Percentiles rank a stretch among this genome's conserved stretches.
Conservation (phyloP, 1,284 basidiomycete genomes). For the Melanopsichium pennsylvanicum region DNA sequence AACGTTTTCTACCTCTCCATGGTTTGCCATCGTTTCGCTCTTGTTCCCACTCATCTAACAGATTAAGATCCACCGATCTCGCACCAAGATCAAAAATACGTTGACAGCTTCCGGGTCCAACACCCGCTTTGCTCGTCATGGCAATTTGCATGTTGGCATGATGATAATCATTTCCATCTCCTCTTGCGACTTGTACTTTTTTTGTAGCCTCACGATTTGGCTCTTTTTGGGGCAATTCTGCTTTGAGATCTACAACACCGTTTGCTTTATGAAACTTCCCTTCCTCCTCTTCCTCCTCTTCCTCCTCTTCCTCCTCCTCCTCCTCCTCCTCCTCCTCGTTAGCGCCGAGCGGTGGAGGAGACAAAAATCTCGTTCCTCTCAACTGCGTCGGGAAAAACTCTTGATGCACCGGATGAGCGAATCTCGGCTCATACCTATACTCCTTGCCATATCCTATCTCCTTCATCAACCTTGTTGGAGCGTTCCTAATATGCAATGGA, state of each 20-base stretch:
- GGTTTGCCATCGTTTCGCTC: conserved; percentile 72
- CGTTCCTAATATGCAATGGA: conserved; percentile 83
- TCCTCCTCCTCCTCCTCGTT: background rate
- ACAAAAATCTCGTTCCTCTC: conserved; percentile 69
- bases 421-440: conserved; percentile 78
- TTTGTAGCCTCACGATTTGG: no score
- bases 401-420: conserved; percentile 70
- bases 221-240: no score
- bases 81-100: conserved; percentile 55
- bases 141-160: conserved; percentile 13
- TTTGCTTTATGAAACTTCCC: no score
- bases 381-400: conserved; percentile 69
- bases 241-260: no score
- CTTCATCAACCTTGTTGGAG: conserved; percentile 83
- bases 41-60: conserved; percentile 76
- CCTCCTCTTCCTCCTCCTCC: background rate
- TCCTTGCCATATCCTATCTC: conserved; percentile 74
- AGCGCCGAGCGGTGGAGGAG: conserved; percentile 70
- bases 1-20: conserved; percentile 72
- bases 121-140: conserved; percentile 27
- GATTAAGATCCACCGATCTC: conserved; percentile 75
- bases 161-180: conserved; percentile 13
- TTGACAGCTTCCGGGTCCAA: conserved; percentile 57
- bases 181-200: no score
- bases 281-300: no score